These are phyloP conservation scores for Pestalotiopsis sp. DNA, from an alignment of 2,329 filamentous ascomycete species.

Conservation along the genomic window DNA sequence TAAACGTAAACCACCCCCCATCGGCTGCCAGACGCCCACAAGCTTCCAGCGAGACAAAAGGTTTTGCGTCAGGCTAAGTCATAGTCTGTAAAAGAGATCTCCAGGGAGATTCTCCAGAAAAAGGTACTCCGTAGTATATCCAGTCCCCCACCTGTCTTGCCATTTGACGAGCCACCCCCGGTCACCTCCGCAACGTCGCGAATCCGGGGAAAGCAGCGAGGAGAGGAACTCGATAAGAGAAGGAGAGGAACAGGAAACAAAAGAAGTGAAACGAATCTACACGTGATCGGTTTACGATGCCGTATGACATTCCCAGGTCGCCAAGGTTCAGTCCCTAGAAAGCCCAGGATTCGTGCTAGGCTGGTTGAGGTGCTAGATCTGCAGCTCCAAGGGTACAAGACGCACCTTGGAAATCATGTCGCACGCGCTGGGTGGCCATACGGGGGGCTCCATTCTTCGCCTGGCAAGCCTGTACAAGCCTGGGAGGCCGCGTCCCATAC, in stretches of 20 bases:
- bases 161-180: background rate
- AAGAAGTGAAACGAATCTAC: background rate
- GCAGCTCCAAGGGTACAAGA: conserved; percentile 1
- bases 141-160: background rate
- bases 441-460: background rate
- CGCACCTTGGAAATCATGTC: background rate
- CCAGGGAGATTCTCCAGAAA: background rate
- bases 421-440: background rate
- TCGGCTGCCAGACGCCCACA: background rate
- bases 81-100: background rate
- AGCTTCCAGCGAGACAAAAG: background rate
- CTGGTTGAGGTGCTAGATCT: background rate
- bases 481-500: background rate
- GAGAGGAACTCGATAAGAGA: background rate
- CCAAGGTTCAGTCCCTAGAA: background rate
- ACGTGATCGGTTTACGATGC: background rate
- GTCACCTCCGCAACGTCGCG: background rate
- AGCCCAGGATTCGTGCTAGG: background rate
- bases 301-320: background rate
- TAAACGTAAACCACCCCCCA: background rate
- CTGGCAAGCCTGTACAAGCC: background rate
- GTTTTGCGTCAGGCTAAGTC: background rate
- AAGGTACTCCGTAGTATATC: no score
- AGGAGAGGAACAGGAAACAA: background rate
- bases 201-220: background rate